Percentiles rank a stretch among this genome's conserved stretches.
phyloP scores from a whole-genome alignment of 2,329 filamentous ascomycete species.

The Aspergillus cejpii region DNA sequence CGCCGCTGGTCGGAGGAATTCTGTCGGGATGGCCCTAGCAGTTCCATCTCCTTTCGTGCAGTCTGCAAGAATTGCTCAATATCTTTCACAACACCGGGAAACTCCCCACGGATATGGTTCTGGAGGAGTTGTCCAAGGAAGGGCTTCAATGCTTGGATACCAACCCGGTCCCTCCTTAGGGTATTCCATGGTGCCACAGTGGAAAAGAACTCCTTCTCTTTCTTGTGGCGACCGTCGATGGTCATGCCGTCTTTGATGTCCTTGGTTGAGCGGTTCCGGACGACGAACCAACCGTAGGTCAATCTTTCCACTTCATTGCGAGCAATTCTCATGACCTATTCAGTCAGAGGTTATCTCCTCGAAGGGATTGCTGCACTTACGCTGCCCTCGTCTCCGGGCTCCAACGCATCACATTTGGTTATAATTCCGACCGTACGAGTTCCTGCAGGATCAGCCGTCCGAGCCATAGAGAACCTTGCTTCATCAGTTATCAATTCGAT shows the following conservation, averaged over 20 bases:
- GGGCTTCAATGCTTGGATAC: constrained; percentile 12
- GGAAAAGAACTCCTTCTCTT: constrained; percentile 14
- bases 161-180: constrained; percentile 15
- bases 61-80: constrained; percentile 8
- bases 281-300: constrained; percentile 23
- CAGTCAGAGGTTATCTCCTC: background rate
- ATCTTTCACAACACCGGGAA: constrained; percentile 13
- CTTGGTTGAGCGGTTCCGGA: constrained; percentile 22
- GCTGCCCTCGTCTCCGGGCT: constrained; percentile 20
- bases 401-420: constrained; percentile 33
- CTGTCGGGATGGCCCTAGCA: constrained; percentile 14
- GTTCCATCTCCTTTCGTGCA: constrained; percentile 21
- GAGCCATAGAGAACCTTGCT: constrained; percentile 40
- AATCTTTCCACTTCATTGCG: constrained; percentile 15
- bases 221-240: constrained; percentile 30
- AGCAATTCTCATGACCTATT: constrained; percentile 15
- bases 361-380: constrained; percentile 5
- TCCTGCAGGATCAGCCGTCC: constrained; percentile 28
- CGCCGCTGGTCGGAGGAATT: constrained; percentile 13
- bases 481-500: background rate
- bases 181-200: constrained; percentile 11
- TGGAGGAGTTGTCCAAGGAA: constrained; percentile 17
- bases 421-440: constrained; percentile 34
- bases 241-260: constrained; percentile 19
- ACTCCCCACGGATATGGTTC: constrained; percentile 20